Evolutionary conservation across 2,329 filamentous ascomycete species (phyloP).

Genomic region (Furcasterigmium furcatum): DNA sequence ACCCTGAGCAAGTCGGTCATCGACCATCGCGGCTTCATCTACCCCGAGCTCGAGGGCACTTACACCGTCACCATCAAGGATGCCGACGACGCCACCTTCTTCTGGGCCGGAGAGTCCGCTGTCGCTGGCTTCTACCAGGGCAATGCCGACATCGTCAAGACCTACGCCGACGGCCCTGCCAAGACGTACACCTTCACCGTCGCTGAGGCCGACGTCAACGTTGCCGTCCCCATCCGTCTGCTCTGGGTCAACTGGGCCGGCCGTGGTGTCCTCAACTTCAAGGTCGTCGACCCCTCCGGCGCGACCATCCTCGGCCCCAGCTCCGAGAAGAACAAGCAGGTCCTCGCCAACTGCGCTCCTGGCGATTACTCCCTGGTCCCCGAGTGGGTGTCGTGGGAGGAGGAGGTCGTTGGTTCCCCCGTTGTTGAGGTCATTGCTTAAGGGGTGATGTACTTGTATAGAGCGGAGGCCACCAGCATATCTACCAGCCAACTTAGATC

Average conservation of each 20-base stretch:
- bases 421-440: no score
- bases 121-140: neutral
- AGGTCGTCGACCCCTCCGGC: neutral
- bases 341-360: neutral
- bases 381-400: neutral
- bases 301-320: neutral
- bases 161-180: neutral
- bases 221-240: conserved; percentile 4
- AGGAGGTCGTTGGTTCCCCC: neutral
- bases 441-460: no score
- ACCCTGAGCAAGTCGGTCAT: conserved; percentile 3
- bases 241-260: conserved; percentile 5
- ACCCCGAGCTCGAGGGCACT: neutral
- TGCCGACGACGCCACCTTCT: conserved; percentile 1
- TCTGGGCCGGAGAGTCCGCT: conserved; percentile 3
- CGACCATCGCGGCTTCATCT: conserved; percentile 6
- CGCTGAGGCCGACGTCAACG: neutral
- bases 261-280: neutral
- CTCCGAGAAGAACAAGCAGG: conserved; percentile 1
- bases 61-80: conserved; percentile 1
- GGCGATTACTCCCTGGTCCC: neutral
- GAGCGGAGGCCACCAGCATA: no score
- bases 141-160: neutral
- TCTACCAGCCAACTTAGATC: no score
- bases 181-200: conserved; percentile 1